These are phyloP conservation scores for Peronospora tabacina DNA, from an alignment of 352 stramenopile genomes.

Conservation along the genomic window DNA sequence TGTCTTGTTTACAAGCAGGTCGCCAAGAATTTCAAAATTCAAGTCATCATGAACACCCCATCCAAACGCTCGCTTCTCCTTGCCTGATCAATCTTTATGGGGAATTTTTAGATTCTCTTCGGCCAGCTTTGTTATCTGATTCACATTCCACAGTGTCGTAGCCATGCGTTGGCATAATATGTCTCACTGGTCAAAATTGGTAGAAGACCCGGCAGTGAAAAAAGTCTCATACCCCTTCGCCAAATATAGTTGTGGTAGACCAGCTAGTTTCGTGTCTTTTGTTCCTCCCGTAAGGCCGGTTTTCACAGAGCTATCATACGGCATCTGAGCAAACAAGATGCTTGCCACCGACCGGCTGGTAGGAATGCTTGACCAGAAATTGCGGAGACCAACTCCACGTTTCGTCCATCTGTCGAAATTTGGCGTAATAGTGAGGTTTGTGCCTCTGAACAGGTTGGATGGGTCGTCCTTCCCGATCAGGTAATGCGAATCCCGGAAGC, in stretches of 20 bases:
- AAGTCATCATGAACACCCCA: slow-evolving; percentile 54
- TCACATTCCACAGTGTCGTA: slow-evolving; percentile 37
- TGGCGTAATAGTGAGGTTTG: slow-evolving; percentile 32
- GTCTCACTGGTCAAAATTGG: slow-evolving; percentile 42
- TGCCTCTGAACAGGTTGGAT: slow-evolving; percentile 26
- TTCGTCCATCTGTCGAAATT: slow-evolving; percentile 51
- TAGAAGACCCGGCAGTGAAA: slow-evolving; percentile 37
- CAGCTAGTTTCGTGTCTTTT: slow-evolving; percentile 23
- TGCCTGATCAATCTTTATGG: slow-evolving; percentile 23
- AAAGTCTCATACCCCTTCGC: slow-evolving; percentile 43
- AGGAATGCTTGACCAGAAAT: slow-evolving; percentile 49
- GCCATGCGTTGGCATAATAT: slow-evolving; percentile 38
- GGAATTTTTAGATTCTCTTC: slow-evolving; percentile 30
- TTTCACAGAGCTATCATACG: slow-evolving; percentile 32
- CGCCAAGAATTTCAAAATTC: slow-evolving; percentile 35
- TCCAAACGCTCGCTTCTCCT: slow-evolving; percentile 6
- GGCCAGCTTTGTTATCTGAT: slow-evolving; percentile 31
- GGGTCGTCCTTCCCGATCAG: slow-evolving; percentile 34
- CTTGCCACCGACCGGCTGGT: slow-evolving; percentile 54
- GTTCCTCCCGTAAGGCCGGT: slow-evolving; percentile 29
- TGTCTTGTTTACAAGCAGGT: slow-evolving; percentile 42
- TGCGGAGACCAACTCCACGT: slow-evolving; percentile 44
- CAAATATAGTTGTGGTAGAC: slow-evolving; percentile 45
- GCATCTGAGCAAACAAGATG: slow-evolving; percentile 41
- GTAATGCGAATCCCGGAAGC: slow-evolving; percentile 45